Conservation (phyloP, 495 filamentous ascomycete genomes). For the Elaphomyces granulatus region DNA sequence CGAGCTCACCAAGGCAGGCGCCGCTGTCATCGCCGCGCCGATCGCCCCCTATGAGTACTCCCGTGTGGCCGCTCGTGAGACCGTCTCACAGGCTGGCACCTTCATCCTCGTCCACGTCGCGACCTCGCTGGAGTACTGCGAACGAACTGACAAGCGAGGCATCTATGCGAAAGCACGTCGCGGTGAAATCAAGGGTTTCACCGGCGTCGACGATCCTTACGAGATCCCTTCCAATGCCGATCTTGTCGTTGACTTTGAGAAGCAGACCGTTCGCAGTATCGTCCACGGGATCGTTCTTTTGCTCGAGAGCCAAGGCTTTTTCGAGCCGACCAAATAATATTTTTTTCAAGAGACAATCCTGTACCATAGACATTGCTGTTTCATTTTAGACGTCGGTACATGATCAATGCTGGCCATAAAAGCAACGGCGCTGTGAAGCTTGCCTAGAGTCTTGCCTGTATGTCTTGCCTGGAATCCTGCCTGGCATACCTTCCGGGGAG, state of each 20-base stretch:
- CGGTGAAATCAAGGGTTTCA: slow-evolving; percentile 97
- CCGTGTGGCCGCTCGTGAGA: slow-evolving; percentile 59
- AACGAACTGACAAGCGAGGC: slow-evolving; percentile 88
- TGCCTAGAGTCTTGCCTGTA: too few relatives aligned
- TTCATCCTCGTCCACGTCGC: slow-evolving; percentile 95
- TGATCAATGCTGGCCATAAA: too few relatives aligned
- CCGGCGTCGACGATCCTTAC: slow-evolving; percentile 95
- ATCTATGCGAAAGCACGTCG: slow-evolving; percentile 72
- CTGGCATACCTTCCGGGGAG: too few relatives aligned
- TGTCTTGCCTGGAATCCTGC: too few relatives aligned
- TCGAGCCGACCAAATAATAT: slow-evolving; percentile 14
- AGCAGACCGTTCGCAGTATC: slow-evolving; percentile 75
- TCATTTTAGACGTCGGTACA: too few relatives aligned
- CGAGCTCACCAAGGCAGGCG: slow-evolving; percentile 82
- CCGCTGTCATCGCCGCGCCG: slow-evolving; percentile 93
- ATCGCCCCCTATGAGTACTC: slow-evolving; percentile 85
- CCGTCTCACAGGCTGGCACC: slow-evolving; percentile 71
- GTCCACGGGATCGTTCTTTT: slow-evolving; percentile 95
- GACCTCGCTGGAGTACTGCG: slow-evolving; percentile 79
- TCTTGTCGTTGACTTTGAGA: slow-evolving; percentile 70
- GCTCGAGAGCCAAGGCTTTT: slow-evolving; percentile 77
- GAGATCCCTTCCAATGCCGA: slow-evolving; percentile 72
- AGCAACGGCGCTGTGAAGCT: too few relatives aligned
- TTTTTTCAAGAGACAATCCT: too few relatives aligned
- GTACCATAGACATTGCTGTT: too few relatives aligned